Conservation (phyloP, 2,329 filamentous ascomycete species). For the Pseudocercospora fijiensis region DNA sequence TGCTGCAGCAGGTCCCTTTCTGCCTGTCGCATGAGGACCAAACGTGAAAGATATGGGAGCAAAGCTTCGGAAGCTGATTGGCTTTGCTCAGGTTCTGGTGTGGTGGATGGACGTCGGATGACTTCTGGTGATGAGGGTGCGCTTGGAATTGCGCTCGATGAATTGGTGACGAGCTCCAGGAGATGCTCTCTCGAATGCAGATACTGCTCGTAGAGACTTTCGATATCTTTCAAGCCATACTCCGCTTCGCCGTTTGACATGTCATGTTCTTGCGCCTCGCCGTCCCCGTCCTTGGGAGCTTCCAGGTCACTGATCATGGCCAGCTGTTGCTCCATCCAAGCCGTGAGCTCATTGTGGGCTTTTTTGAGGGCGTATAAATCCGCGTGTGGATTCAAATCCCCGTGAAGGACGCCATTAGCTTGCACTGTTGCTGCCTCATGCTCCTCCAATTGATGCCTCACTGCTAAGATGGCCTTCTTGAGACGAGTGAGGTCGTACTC, state of each 20-base stretch:
- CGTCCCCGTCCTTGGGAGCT: conserved; percentile 13
- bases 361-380: conserved; percentile 34
- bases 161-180: conserved; percentile 26
- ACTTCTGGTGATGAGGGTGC: conserved; percentile 12
- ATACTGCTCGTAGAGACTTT: conserved; percentile 33
- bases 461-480: conserved; percentile 35
- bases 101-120: conserved; percentile 7
- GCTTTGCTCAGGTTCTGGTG: conserved; percentile 9
- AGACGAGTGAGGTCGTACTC: conserved; percentile 32
- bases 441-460: conserved; percentile 27
- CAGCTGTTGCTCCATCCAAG: conserved; percentile 38
- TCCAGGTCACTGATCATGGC: conserved; percentile 33
- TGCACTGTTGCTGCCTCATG: conserved; percentile 13
- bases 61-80: conserved; percentile 24
- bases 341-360: conserved; percentile 35
- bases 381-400: conserved; percentile 13
- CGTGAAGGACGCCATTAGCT: conserved; percentile 5
- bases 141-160: not conserved
- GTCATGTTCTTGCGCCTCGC: not conserved
- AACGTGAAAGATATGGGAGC: conserved; percentile 30
- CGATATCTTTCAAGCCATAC: conserved; percentile 26
- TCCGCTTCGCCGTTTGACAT: conserved; percentile 1
- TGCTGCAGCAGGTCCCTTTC: conserved; percentile 33
- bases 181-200: conserved; percentile 29
- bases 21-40: conserved; percentile 25